A percentile compares a stretch with the other conserved stretches of the same genome.
Evolutionary conservation across 1,284 basidiomycete species (phyloP).

Genomic region (Cutaneotrichosporon cavernicola): DNA sequence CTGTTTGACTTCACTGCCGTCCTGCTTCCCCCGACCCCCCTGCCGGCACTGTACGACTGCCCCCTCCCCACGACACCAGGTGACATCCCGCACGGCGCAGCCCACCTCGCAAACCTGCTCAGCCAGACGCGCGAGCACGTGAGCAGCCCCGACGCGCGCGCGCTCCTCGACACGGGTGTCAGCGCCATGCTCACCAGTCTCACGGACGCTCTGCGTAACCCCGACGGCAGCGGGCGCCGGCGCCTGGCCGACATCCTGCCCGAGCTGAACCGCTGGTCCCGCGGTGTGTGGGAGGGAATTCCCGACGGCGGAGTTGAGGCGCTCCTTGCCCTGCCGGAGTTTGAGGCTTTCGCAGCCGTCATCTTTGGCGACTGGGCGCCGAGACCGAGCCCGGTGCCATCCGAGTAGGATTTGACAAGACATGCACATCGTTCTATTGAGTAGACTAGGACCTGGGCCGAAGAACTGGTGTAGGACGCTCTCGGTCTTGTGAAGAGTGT

Average conservation of each 20-base stretch:
- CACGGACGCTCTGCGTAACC: constrained; percentile 27
- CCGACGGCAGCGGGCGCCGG: constrained; percentile 8
- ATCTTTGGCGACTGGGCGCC: constrained; percentile 53
- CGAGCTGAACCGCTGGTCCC: constrained; percentile 44
- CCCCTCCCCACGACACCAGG: constrained; percentile 29
- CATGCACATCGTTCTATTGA: background rate
- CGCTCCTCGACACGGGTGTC: constrained; percentile 45
- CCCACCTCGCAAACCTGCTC: constrained; percentile 38
- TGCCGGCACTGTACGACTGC: constrained; percentile 21
- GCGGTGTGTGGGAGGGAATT: constrained; percentile 49
- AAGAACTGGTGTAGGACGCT: too few relatives aligned
- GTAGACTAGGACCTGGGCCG: too few relatives aligned
- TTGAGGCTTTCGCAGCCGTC: constrained; percentile 49
- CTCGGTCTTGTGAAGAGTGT: too few relatives aligned
- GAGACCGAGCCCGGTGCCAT: constrained; percentile 2
- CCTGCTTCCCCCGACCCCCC: constrained; percentile 39
- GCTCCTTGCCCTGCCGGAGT: constrained; percentile 42
- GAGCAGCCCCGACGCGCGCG: constrained; percentile 41
- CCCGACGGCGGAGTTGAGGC: constrained; percentile 51
- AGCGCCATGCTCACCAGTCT: constrained; percentile 35
- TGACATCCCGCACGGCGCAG: constrained; percentile 24
- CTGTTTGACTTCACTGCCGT: constrained; percentile 44
- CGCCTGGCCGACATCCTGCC: constrained; percentile 46
- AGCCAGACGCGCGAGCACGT: constrained; percentile 44
- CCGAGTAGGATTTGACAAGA: background rate